Evolutionary conservation across 2,329 filamentous ascomycete genomes (phyloP).

Genomic region (Calycina marina): DNA sequence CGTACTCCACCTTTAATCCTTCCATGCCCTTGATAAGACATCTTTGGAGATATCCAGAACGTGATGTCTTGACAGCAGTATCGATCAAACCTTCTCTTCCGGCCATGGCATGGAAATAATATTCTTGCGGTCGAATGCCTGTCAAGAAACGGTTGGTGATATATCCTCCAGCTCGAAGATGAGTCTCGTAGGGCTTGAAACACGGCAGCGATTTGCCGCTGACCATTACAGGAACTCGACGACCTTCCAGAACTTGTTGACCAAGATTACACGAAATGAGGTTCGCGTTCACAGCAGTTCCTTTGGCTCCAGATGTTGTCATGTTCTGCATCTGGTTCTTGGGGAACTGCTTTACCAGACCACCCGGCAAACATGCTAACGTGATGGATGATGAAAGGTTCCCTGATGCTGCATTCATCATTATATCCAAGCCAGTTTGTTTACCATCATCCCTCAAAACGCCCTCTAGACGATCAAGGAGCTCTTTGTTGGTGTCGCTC

Average conservation of each 20-base stretch:
- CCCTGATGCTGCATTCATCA: slow-evolving; percentile 60
- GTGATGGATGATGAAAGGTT: slow-evolving; percentile 69
- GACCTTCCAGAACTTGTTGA: slow-evolving; percentile 89
- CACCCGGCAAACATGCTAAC: slow-evolving; percentile 60
- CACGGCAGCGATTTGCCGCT: slow-evolving; percentile 93
- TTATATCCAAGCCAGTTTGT: slow-evolving; percentile 75
- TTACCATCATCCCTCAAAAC: slow-evolving; percentile 85
- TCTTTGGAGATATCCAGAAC: slow-evolving; percentile 89
- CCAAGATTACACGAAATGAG: slow-evolving; percentile 96
- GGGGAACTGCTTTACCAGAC: slow-evolving; percentile 82
- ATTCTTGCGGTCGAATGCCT: slow-evolving; percentile 91
- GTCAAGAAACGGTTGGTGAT: slow-evolving; percentile 95
- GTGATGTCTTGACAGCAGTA: slow-evolving; percentile 95
- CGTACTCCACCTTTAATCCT: slow-evolving; percentile 80
- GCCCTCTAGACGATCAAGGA: slow-evolving; percentile 69
- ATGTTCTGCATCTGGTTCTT: slow-evolving; percentile 98
- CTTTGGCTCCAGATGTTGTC: slow-evolving; percentile 94
- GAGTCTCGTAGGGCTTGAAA: slow-evolving; percentile 83
- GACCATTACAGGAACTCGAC: slow-evolving; percentile 91
- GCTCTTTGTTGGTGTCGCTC: slow-evolving; percentile 50
- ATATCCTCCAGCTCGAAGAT: slow-evolving; percentile 81
- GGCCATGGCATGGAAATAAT: slow-evolving; percentile 99
- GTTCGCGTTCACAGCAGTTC: slow-evolving; percentile 83
- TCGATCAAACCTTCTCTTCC: slow-evolving; percentile 96
- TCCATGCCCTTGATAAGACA: slow-evolving; percentile 99